phyloP scores from a whole-genome alignment of 1,139 yeast genomes.

The Candida sp. region DNA sequence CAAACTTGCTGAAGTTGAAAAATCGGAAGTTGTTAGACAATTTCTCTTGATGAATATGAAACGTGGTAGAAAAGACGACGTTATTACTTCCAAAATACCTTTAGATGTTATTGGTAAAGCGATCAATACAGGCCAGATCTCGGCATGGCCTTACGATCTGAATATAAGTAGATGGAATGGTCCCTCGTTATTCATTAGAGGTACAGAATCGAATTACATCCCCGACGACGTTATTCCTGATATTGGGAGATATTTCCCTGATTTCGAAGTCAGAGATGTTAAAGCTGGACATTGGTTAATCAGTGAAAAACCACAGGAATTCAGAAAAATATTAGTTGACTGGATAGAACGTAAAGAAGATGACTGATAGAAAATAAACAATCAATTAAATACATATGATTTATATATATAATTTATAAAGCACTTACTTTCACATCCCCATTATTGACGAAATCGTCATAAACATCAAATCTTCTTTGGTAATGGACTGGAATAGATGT shows the following conservation, averaged over 20 bases:
- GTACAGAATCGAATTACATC: constrained; percentile 72
- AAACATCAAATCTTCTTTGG: constrained; percentile 81
- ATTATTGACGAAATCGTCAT: constrained; percentile 58
- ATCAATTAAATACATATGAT: too few species aligned
- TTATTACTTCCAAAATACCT: constrained; percentile 57
- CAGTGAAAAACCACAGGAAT: constrained; percentile 73
- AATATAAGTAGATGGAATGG: constrained; percentile 55
- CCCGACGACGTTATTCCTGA: constrained; percentile 80
- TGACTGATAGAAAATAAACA: constrained; percentile 6
- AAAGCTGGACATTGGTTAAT: constrained; percentile 93
- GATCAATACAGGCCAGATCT: constrained; percentile 58
- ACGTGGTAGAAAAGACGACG: constrained; percentile 37
- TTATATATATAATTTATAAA: constrained; percentile 11
- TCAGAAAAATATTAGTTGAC: constrained; percentile 53
- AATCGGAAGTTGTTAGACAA: constrained; percentile 61
- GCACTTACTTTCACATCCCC: constrained; percentile 40
- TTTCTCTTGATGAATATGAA: constrained; percentile 73
- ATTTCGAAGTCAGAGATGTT: constrained; percentile 68
- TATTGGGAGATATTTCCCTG: constrained; percentile 78
- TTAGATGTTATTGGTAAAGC: constrained; percentile 63
- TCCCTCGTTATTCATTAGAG: constrained; percentile 79
- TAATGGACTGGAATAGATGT: constrained; percentile 70
- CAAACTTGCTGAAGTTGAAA: constrained; percentile 60
- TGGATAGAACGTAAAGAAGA: constrained; percentile 61
- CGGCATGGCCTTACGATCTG: constrained; percentile 76